phyloP scores from a whole-genome alignment of 2,329 filamentous ascomycete species.

The Ceratocystis smalleyi region DNA sequence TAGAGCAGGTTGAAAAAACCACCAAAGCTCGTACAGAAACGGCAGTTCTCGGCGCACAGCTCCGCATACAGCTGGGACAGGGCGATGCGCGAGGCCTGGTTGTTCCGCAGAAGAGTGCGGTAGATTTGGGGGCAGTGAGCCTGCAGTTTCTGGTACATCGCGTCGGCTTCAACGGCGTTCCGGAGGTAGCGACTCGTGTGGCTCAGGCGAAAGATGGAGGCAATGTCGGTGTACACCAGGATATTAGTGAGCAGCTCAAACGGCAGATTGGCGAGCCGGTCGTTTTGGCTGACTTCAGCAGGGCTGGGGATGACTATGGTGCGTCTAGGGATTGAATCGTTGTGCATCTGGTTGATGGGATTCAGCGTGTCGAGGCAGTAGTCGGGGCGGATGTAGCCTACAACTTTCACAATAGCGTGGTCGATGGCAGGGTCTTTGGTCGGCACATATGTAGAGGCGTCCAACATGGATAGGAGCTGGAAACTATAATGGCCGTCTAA shows the following conservation, averaged over 20 bases:
- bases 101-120: conserved; percentile 1
- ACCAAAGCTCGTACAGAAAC: conserved; percentile 4
- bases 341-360: no score
- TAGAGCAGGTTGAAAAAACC: conserved; percentile 9
- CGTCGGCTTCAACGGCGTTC: background rate
- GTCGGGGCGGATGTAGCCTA: no score
- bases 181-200: conserved; percentile 6
- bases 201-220: conserved; percentile 4
- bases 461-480: no score
- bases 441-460: no score
- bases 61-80: background rate
- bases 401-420: no score
- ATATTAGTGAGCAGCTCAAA: conserved; percentile 1
- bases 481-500: no score
- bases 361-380: no score
- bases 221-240: background rate
- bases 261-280: conserved; percentile 1
- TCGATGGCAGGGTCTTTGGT: no score
- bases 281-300: background rate
- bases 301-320: background rate
- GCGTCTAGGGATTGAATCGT: no score
- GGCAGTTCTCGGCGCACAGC: background rate
- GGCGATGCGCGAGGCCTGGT: background rate
- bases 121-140: background rate
- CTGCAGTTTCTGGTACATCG: background rate